Percentiles rank a stretch among this genome's conserved stretches.
Evolutionary conservation across 164 flowering plant species (phyloP).

Genomic region (Sextonia rubra): DNA sequence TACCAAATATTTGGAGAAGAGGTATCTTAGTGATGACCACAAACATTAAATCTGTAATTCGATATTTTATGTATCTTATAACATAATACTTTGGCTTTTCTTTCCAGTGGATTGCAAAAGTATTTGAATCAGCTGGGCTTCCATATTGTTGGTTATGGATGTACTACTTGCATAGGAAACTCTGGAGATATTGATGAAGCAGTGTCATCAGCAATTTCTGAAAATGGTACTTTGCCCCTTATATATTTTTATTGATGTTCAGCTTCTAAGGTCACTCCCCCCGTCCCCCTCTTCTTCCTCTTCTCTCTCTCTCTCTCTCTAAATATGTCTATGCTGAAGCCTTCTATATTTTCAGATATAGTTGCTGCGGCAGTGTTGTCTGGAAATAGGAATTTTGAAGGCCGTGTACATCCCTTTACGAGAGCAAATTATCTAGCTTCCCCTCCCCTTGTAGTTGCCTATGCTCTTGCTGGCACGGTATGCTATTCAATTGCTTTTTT

Average conservation of each 20-base stretch:
- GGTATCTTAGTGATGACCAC: conserved; percentile 33
- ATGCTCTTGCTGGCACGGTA: conserved; percentile 96
- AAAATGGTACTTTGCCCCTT: conserved; percentile 50
- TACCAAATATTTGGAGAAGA: conserved; percentile 68
- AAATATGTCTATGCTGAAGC: background rate
- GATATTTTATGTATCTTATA: background rate
- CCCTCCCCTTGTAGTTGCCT: conserved; percentile 92
- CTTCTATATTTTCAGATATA: conserved; percentile 52
- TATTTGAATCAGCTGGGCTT: conserved; percentile 80
- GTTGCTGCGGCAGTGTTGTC: conserved; percentile 91
- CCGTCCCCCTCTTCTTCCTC: background rate
- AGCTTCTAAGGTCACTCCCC: background rate
- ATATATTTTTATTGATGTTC: too few species aligned
- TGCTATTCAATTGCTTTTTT: conserved; percentile 1
- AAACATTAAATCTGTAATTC: background rate
- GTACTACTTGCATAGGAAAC: conserved; percentile 93
- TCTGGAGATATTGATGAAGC: conserved; percentile 86
- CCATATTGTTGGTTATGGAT: conserved; percentile 90
- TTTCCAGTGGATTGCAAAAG: conserved; percentile 73
- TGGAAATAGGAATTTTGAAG: conserved; percentile 92
- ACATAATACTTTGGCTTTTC: background rate
- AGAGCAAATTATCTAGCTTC: conserved; percentile 94
- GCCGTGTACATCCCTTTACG: conserved; percentile 84
- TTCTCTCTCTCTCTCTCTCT: conserved; percentile 4
- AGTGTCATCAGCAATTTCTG: conserved; percentile 75